Conservation (phyloP, 1,284 basidiomycete species). For the Ustilago loliicola region DNA sequence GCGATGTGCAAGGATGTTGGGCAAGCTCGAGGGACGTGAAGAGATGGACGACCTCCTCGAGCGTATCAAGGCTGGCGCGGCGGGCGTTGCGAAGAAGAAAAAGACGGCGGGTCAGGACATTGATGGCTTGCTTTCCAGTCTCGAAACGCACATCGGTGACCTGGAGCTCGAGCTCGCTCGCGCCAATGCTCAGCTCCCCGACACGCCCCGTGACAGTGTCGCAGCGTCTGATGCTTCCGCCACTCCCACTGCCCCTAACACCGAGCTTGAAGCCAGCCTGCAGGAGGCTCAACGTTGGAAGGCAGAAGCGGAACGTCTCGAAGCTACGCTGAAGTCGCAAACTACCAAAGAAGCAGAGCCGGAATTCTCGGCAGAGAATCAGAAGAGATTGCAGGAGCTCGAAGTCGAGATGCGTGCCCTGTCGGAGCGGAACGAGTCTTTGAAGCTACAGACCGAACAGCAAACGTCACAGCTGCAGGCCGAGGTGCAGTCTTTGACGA, state of each 20-base stretch:
- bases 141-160: conserved; percentile 63
- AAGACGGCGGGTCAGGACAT: conserved; percentile 63
- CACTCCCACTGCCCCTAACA: not conserved
- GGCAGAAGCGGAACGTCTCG: conserved; percentile 28
- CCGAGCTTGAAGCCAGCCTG: conserved; percentile 17
- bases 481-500: conserved; percentile 13
- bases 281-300: conserved; percentile 30
- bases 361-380: conserved; percentile 8
- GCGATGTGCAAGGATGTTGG: conserved; percentile 65
- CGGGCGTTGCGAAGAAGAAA: conserved; percentile 44
- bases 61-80: conserved; percentile 64
- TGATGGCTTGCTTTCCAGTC: conserved; percentile 50
- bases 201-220: conserved; percentile 18
- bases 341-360: conserved; percentile 1
- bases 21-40: conserved; percentile 68
- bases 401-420: conserved; percentile 21
- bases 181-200: conserved; percentile 20
- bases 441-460: conserved; percentile 12
- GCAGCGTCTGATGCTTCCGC: conserved; percentile 12
- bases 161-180: conserved; percentile 60
- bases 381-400: conserved; percentile 16
- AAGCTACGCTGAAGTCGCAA: conserved; percentile 14
- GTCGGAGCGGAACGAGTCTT: conserved; percentile 13
- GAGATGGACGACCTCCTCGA: conserved; percentile 69
- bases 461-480: conserved; percentile 16